These are phyloP conservation scores for Scutellaria barbata DNA, from an alignment of 257 asterid species.

Conservation along the genomic window DNA sequence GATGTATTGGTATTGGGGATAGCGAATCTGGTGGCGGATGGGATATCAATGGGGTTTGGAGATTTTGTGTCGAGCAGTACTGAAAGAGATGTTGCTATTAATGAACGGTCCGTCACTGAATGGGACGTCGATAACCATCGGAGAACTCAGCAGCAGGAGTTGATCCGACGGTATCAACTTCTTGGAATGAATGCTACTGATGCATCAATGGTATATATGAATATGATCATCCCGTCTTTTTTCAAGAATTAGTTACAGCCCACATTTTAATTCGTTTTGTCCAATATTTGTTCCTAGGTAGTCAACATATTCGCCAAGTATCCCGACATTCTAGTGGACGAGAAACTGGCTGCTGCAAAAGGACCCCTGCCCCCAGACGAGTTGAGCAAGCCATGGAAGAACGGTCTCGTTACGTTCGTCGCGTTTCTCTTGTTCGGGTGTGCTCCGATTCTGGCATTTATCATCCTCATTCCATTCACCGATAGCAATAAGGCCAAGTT, in stretches of 20 bases:
- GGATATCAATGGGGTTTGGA: conserved; percentile 82
- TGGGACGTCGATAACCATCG: conserved; percentile 64
- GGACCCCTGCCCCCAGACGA: conserved; percentile 52
- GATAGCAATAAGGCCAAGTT: conserved; percentile 49
- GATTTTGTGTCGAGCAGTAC: conserved; percentile 70
- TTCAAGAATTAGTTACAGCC: too few species aligned
- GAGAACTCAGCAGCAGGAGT: conserved; percentile 44
- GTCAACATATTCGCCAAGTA: conserved; percentile 61
- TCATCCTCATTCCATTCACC: conserved; percentile 68
- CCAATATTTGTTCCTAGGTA: conserved; percentile 33
- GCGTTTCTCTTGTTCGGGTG: conserved; percentile 64
- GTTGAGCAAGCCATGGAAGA: conserved; percentile 69
- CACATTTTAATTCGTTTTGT: too few species aligned
- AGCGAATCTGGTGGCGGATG: conserved; percentile 81
- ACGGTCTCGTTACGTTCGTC: conserved; percentile 54
- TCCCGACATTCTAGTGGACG: conserved; percentile 52
- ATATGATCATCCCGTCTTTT: too few species aligned
- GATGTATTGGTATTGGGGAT: conserved; percentile 78
- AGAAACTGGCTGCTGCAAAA: conserved; percentile 54
- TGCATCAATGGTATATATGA: conserved; percentile 49
- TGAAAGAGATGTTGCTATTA: conserved; percentile 61
- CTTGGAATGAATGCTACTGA: conserved; percentile 64
- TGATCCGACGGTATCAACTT: conserved; percentile 47
- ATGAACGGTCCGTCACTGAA: conserved; percentile 55
- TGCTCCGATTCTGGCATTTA: conserved; percentile 62